Evolutionary conservation across 768 basidiomycete species (phyloP), one percentile per base, ranked within the genome.

Genomic region (Tubosaeta sp.): DNA sequence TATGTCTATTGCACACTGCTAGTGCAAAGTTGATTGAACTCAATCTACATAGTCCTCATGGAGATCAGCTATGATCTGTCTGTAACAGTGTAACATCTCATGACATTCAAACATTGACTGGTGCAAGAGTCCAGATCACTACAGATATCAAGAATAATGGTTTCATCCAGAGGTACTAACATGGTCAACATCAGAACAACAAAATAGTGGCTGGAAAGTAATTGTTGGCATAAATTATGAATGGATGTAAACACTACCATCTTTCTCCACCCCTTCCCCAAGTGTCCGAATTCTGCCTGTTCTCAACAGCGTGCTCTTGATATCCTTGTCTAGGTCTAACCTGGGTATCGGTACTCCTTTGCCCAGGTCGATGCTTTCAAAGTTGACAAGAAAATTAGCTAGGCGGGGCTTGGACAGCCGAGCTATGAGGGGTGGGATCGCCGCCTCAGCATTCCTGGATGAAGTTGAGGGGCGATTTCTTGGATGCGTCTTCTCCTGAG

Each of bases 281-380:
- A 58, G 42, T 25, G 51, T 63, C 30, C 67, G 57, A 40, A 68
- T 55, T 22, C 64, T 60, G 18, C 66, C 67, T 6, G 68, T 66
- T 40, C 54, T 69, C 53, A 67, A 46, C 22, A 67, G 19, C 1
- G 46, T 41, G 1, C n/a, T 13, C 27, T 39, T 51, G 1, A 62
- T 29, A 2, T 56, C 51, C 8, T 18, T 29, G 36, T 35, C 21
- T 52, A 56, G 13, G 18, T 53, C 47, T 43, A 66, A 39, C 39
- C 9, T 36, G 14, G 56, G 52, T 11, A 49, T 49, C 7, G 53
- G 42, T 19, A 54, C 24, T 4, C 34, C 30, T 42, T 32, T 24
- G 11, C 50, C 53, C 27, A 42, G 39, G 16, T 57, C 38, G 12
- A 63, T 52, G 24, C 18, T 47, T 18, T 49, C 44, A 34, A 63